phyloP scores from a whole-genome alignment of 805 yeast genomes.

The Saccharomycopsis malanga region DNA sequence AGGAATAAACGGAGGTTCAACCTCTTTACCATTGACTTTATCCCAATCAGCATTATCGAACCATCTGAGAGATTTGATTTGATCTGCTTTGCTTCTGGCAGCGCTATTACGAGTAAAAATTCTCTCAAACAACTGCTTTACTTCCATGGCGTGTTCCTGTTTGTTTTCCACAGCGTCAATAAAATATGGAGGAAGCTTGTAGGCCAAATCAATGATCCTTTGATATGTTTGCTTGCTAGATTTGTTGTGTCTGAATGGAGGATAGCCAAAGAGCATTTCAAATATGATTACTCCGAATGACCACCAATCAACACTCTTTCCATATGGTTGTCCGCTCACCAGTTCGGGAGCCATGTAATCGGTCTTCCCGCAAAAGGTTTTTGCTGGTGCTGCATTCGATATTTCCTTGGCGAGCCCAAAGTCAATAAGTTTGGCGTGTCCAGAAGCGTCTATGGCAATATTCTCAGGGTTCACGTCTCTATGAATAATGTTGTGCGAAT shows the following conservation, averaged over 20 bases:
- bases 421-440: slow-evolving; percentile 42
- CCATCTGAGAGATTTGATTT: slow-evolving; percentile 2
- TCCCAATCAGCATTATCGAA: slow-evolving; percentile 6
- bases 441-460: slow-evolving; percentile 44
- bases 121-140: background rate
- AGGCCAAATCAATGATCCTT: background rate
- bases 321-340: slow-evolving; percentile 76
- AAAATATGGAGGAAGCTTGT: slow-evolving; percentile 1
- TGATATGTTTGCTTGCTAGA: slow-evolving; percentile 4
- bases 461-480: slow-evolving; percentile 79
- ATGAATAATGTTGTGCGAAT: slow-evolving; percentile 64
- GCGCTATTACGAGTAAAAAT: background rate
- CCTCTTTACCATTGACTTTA: background rate
- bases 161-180: background rate
- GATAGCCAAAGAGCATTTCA: slow-evolving; percentile 85
- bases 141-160: background rate
- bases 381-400: slow-evolving; percentile 25
- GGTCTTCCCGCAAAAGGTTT: slow-evolving; percentile 89
- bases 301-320: slow-evolving; percentile 91
- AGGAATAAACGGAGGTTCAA: slow-evolving; percentile 12
- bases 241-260: slow-evolving; percentile 76
- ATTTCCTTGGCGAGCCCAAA: slow-evolving; percentile 41
- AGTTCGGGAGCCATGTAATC: slow-evolving; percentile 97
- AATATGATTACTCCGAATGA: slow-evolving; percentile 90
- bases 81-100: background rate